These are phyloP conservation scores for Schwanniomyces polymorphus DNA, from an alignment of 805 yeast genomes.

Conservation along the genomic window DNA sequence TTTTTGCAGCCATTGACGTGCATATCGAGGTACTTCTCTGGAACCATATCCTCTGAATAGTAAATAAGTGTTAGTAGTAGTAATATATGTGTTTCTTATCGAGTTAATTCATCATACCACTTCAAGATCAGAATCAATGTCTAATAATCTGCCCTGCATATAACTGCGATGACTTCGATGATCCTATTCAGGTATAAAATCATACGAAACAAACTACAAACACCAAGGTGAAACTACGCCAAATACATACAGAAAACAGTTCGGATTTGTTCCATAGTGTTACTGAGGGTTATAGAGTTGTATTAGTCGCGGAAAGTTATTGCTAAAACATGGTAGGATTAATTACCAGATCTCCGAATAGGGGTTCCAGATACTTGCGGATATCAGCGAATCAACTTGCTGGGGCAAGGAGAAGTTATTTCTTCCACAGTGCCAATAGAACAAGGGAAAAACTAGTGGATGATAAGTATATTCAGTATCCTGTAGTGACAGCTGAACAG, in stretches of 20 bases:
- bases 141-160: neutral
- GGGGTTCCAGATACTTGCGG: neutral
- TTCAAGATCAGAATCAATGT: neutral
- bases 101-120: neutral
- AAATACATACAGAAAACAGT: neutral
- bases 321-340: neutral
- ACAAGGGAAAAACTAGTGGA: constrained; percentile 17
- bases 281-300: neutral
- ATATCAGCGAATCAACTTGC: neutral
- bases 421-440: neutral
- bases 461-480: constrained; percentile 33
- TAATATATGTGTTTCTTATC: neutral
- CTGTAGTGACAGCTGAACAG: constrained; percentile 40
- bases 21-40: neutral
- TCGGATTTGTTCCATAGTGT: neutral
- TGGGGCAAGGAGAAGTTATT: neutral
- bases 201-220: neutral
- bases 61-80: neutral
- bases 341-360: neutral
- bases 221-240: neutral
- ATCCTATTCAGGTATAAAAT: neutral
- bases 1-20: neutral
- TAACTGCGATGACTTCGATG: neutral
- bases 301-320: neutral
- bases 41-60: neutral